Base-by-base conservation (phyloP, 1,139 yeast genomes). In the Citeromyces hawaiiensis region DNA sequence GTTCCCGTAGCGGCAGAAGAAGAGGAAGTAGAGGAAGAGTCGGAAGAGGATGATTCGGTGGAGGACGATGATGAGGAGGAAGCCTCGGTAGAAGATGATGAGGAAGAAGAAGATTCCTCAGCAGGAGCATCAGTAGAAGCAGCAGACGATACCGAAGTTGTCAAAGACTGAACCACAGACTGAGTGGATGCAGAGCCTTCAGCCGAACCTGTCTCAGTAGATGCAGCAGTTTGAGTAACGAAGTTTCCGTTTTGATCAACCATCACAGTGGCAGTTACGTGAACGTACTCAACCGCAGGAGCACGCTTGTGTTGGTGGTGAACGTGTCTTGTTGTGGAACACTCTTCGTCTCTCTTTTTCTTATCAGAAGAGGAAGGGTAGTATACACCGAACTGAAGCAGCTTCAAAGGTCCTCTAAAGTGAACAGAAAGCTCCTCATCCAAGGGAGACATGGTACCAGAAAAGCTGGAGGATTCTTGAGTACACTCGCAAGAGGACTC, bases 381-480 rank as follows among this genome's bases (percentile, higher is more conserved):
- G 61, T 79, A 81, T 49, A 70, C 85, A 49, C 87, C 96, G 55
- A 91, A 86, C 61, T 83, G 83, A 52, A 68, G 63, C 55, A 88
- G 71, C 44, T 72, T 68, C 48, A 91, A 59, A 29, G 97, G 98
- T 42, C 97, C 98, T 63, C 97, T 77, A 68, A 88, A 85, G 60
- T 88, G 97, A 42, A 91, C 83, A 14, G 95, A 79, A 40, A 88
- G 65, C 58, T 86, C 96, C 62, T 86, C 94, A 60, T 86, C 76
- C 45, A 88, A 64, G 29, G 97, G 97, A 38, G 95, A 65, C 54
- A 85, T 65, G 21, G 75, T 45, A 38, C 97, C 97, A 13, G 82
- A 70, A 62, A 86, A 83, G 8, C 71, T 47, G 15, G 62, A 61
- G 13, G 72, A 51, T 16, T 61, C 52, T 40, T 72, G 69, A 14